These are phyloP conservation scores for Amniculicola lignicola DNA, from an alignment of 495 filamentous ascomycete genomes.

Conservation along the genomic window DNA sequence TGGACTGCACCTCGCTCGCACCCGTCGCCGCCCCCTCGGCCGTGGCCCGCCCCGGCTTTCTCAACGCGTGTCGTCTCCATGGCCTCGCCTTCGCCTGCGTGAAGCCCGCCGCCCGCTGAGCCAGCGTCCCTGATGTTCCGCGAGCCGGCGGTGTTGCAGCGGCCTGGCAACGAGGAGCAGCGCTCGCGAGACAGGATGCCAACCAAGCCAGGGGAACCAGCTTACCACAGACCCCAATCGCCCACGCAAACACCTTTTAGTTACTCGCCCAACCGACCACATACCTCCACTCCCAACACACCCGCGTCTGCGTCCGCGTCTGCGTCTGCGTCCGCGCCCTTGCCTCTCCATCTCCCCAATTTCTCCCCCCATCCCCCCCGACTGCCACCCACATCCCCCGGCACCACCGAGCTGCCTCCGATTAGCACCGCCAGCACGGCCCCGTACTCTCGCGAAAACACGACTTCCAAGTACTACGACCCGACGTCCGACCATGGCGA, in stretches of 20 bases:
- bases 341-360: slow-evolving; percentile 23
- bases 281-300: slow-evolving; percentile 19
- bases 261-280: slow-evolving; percentile 35
- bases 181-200: slow-evolving; percentile 34
- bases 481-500: slow-evolving; percentile 46
- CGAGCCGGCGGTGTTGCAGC: slow-evolving; percentile 31
- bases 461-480: slow-evolving; percentile 48
- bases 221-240: slow-evolving; percentile 34
- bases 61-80: not conserved
- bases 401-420: slow-evolving; percentile 37
- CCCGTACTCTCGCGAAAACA: slow-evolving; percentile 35
- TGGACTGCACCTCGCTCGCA: too few species aligned
- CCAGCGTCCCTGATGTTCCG: slow-evolving; percentile 27
- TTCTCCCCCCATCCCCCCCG: slow-evolving; percentile 20
- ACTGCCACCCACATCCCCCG: slow-evolving; percentile 35
- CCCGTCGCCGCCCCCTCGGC: not conserved
- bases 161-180: slow-evolving; percentile 36
- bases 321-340: slow-evolving; percentile 17
- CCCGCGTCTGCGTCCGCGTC: not conserved
- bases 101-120: not conserved
- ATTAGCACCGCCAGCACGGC: slow-evolving; percentile 32
- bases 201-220: slow-evolving; percentile 22
- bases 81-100: not conserved
- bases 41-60: not conserved
- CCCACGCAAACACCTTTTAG: slow-evolving; percentile 34